These are phyloP conservation scores for Pisolithus sp. DNA, from an alignment of 768 basidiomycete genomes.

Conservation along the genomic window DNA sequence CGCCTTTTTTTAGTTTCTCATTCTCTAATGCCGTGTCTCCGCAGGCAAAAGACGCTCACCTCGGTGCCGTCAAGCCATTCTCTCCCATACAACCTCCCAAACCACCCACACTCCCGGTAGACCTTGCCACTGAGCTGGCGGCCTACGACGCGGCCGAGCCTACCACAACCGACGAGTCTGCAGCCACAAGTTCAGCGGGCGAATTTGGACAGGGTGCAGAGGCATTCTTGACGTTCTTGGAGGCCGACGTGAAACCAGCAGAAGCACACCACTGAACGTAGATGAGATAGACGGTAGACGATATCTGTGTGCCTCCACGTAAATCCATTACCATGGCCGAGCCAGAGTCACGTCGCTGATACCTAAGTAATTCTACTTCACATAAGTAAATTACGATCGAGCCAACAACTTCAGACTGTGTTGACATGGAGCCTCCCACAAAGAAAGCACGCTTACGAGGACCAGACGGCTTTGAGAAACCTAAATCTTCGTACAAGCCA, in stretches of 20 bases:
- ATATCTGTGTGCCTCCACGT: neutral
- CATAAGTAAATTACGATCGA: too few relatives aligned
- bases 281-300: neutral
- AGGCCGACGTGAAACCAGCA: slow-evolving; percentile 68
- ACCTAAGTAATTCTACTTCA: neutral
- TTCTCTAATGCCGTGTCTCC: neutral
- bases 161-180: slow-evolving; percentile 38
- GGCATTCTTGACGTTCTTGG: slow-evolving; percentile 73
- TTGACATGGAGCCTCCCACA: slow-evolving; percentile 6
- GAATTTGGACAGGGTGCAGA: slow-evolving; percentile 48
- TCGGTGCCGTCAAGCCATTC: slow-evolving; percentile 82
- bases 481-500: slow-evolving; percentile 20
- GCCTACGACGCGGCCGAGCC: slow-evolving; percentile 85
- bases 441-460: slow-evolving; percentile 12
- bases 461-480: slow-evolving; percentile 25
- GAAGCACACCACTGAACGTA: slow-evolving; percentile 49
- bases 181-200: slow-evolving; percentile 22
- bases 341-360: neutral
- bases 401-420: neutral
- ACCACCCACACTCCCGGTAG: slow-evolving; percentile 66
- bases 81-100: slow-evolving; percentile 67
- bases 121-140: slow-evolving; percentile 83
- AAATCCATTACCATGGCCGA: neutral
- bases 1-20: neutral
- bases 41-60: slow-evolving; percentile 86